phyloP scores from a whole-genome alignment of 768 basidiomycete genomes.

The Lactarius akahatsu region DNA sequence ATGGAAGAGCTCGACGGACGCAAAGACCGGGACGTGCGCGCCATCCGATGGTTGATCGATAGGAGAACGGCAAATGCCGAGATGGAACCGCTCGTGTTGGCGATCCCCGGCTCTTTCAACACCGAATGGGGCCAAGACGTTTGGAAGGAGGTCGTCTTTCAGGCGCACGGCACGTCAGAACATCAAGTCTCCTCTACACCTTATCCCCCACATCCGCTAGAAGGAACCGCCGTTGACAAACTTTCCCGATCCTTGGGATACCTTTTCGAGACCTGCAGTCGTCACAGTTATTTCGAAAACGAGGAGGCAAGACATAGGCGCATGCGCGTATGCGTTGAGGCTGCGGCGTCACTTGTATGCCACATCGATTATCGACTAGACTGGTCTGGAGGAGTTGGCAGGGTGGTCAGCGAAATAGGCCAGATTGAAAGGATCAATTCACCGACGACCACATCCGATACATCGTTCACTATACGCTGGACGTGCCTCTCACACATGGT shows the following conservation, averaged over 20 bases:
- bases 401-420: background rate
- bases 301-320: constrained; percentile 1
- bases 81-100: background rate
- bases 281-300: no score
- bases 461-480: background rate
- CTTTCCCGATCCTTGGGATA: background rate
- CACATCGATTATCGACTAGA: background rate
- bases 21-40: background rate
- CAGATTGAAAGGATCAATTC: background rate
- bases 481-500: background rate
- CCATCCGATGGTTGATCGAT: background rate
- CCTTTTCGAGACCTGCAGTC: background rate
- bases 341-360: background rate
- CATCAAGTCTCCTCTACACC: background rate
- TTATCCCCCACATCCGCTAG: no score
- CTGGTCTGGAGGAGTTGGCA: background rate
- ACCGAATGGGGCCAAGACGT: background rate
- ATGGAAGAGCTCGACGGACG: background rate
- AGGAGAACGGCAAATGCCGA: background rate
- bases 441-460: background rate
- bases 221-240: no score
- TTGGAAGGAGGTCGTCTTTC: background rate
- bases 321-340: background rate
- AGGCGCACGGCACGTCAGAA: background rate
- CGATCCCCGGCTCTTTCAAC: background rate